phyloP scores from a whole-genome alignment of 1,284 basidiomycete genomes.

The Ustilago loliicola region DNA sequence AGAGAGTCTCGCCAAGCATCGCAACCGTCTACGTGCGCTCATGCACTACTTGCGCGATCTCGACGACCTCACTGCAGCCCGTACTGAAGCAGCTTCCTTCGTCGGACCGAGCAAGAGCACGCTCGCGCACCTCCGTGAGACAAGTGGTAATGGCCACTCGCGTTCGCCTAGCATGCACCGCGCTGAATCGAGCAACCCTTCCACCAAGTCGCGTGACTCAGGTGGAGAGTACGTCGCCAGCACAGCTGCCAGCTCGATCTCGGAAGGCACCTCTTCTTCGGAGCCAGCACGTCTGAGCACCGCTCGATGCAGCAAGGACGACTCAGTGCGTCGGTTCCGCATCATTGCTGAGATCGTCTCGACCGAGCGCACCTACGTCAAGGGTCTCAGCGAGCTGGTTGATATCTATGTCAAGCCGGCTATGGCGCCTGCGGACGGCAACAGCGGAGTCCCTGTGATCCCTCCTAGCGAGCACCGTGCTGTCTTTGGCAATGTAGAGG shows the following conservation, averaged over 20 bases:
- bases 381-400: constrained; percentile 89
- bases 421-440: constrained; percentile 75
- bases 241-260: constrained; percentile 40
- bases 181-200: constrained; percentile 48
- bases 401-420: constrained; percentile 95
- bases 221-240: constrained; percentile 35
- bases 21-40: constrained; percentile 84
- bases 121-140: constrained; percentile 31
- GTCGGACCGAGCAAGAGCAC: constrained; percentile 39
- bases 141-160: constrained; percentile 17
- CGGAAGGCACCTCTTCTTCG: constrained; percentile 17
- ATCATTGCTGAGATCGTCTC: constrained; percentile 74
- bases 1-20: constrained; percentile 72
- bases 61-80: constrained; percentile 78
- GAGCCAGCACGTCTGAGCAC: constrained; percentile 31
- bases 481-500: constrained; percentile 92
- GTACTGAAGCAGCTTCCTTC: constrained; percentile 28
- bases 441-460: constrained; percentile 79
- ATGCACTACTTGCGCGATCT: constrained; percentile 96
- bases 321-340: constrained; percentile 64
- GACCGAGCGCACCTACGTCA: constrained; percentile 95
- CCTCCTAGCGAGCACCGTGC: constrained; percentile 87
- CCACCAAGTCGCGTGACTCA: constrained; percentile 44
- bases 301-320: constrained; percentile 60
- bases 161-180: constrained; percentile 40